Base-by-base conservation (phyloP, 306 rosid genomes). In the Amphicarpaea edgeworthii region DNA sequence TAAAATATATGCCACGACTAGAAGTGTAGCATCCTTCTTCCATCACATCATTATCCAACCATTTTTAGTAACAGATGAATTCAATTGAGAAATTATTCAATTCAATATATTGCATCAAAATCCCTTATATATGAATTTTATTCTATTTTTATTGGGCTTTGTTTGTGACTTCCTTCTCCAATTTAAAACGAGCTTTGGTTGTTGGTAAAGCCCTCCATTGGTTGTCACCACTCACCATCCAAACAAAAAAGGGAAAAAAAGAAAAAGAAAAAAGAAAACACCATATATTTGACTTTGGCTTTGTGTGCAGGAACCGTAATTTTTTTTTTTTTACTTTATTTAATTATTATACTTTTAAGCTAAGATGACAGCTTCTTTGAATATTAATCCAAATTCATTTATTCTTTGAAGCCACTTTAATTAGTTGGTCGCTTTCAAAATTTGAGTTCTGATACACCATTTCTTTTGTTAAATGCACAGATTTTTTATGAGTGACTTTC, bases 381-480 rank as follows among this genome's bases (percentile, higher is more conserved):
- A 42, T 82, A 42, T 53, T 70, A 51, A 46, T 75, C 47, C 32
- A 62, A 77, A 77, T 77, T 26, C 12, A 75, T 69, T 84, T 81
- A 57, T 84, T 84, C 92, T 91, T 89, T 43, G 81, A 93, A 88
- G 96, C 90, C 89, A 89, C 92, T 88, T 87, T 76, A 64, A 64
- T 64, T 64, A 79, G 89, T 84, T 85, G 19, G 84, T 89, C 83
- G 15, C 83, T 84, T 81, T 89, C 93, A 73, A 61, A 63, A 38
- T 26, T 70, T 32, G 60, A 76, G 54, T 73, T 57, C 72, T 30
- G 66, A 60, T 21, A n/a, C 81, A 6, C 75, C 79, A 83, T 77
- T 70, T 77, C 70, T 77, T 70, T 76, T 15, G 42, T 51, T 62
- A 59, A n/a, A 54, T 19, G 54, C 73, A 68, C 79, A 76, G 79